Evolutionary conservation across 192 early-diverging fungal species (phyloP), one percentile per base, ranked within the genome.

Genomic region (Spizellomyces sp.): DNA sequence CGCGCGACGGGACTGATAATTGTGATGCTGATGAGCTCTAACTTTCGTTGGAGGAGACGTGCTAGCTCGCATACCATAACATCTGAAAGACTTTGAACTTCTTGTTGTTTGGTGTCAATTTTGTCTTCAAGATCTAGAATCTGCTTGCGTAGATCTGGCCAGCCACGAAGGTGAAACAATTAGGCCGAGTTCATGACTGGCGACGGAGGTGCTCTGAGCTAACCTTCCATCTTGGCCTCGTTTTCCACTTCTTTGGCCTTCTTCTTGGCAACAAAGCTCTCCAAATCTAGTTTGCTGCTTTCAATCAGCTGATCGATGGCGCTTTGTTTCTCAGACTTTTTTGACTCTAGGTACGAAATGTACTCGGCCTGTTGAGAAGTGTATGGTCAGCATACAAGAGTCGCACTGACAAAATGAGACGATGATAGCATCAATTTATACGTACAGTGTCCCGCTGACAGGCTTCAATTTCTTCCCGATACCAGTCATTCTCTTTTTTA

Each of bases 401-500:
- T 36, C 6, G 54, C n/a, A 43, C 5, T 54, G 47, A 61, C 5
- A 5, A 21, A 6, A 54, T n/a, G 14, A 54, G 50, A n/a, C 50
- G 1, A 12, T n/a, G 12, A 19, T 19, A 54, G 2, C 21, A 45
- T 12, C 69, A 54, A 45, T 9, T 78, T 19, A 8, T 8, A 66
- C 65, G 9, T 58, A 83, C 76, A 44, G 81, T 84, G 56, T 85
- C 84, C 48, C 70, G 73, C 61, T 85, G 70, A 21, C 73, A 77
- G 7, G 75, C 56, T 62, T 85, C 81, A 50, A 85, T 83, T 63
- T 85, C 84, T 12, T 76, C 58, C 5, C 81, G 66, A 67, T 83
- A 85, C 84, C 84, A 85, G n/a, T 80, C 81, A 65, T 85, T 85
- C 58, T 85, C 84, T 10, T 61, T 52, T 52, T 85, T 85, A 60